phyloP scores from a whole-genome alignment of 2,329 filamentous ascomycete species.

The Aspergillus thermomutatus region DNA sequence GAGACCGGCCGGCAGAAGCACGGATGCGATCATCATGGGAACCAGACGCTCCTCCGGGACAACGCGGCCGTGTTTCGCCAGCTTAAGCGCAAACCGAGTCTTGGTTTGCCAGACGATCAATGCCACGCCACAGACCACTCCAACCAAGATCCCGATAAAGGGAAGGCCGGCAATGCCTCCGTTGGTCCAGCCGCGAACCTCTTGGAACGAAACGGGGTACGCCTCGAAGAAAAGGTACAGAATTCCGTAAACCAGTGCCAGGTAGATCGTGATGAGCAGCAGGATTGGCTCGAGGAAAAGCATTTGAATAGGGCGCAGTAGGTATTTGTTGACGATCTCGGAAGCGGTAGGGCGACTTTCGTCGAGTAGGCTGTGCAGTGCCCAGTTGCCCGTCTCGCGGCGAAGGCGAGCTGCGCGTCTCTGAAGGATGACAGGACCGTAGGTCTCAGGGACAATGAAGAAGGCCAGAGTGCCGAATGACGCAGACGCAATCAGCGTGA shows the following conservation, averaged over 20 bases:
- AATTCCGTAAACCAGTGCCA: slow-evolving; percentile 38
- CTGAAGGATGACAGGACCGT: slow-evolving; percentile 47
- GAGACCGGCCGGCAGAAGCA: slow-evolving; percentile 43
- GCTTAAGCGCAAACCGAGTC: slow-evolving; percentile 37
- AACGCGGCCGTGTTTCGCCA: slow-evolving; percentile 30
- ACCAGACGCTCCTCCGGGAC: slow-evolving; percentile 45
- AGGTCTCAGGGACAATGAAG: slow-evolving; percentile 52
- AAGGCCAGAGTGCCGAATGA: slow-evolving; percentile 43
- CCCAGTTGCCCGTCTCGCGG: slow-evolving; percentile 45
- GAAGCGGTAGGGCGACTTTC: slow-evolving; percentile 38
- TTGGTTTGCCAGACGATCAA: slow-evolving; percentile 40
- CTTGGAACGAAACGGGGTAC: slow-evolving; percentile 40
- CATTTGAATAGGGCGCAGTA: slow-evolving; percentile 47
- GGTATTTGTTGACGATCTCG: slow-evolving; percentile 43
- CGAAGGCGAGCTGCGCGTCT: slow-evolving; percentile 47
- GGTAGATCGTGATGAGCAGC: slow-evolving; percentile 45
- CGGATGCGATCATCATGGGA: slow-evolving; percentile 43
- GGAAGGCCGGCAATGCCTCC: slow-evolving; percentile 36
- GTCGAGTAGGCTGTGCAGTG: slow-evolving; percentile 44
- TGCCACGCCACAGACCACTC: slow-evolving; percentile 32
- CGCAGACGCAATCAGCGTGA: slow-evolving; percentile 49
- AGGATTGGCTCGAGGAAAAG: slow-evolving; percentile 49
- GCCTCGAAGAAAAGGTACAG: slow-evolving; percentile 40
- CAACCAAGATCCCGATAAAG: slow-evolving; percentile 36
- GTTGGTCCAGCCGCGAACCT: slow-evolving; percentile 36